Percentiles rank a stretch among this genome's conserved stretches.
Evolutionary conservation across 495 filamentous ascomycete species (phyloP).

Genomic region (Zalerion maritima): DNA sequence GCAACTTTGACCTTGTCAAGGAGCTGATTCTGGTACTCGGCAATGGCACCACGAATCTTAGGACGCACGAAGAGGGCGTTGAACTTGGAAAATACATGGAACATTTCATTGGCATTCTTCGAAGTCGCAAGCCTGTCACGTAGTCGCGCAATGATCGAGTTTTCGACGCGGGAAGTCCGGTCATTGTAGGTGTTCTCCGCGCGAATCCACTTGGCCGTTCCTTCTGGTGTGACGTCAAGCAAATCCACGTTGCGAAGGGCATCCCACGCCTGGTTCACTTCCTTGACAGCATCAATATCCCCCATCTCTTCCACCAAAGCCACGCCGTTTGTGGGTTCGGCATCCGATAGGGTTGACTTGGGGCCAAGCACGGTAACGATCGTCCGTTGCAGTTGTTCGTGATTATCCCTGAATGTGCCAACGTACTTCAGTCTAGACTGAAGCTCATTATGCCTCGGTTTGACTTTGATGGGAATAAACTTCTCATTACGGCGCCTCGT

Average conservation of each 20-base stretch:
- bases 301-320: slow-evolving; percentile 84
- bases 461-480: slow-evolving; percentile 96
- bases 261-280: slow-evolving; percentile 86
- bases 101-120: slow-evolving; percentile 97
- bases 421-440: slow-evolving; percentile 88
- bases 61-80: slow-evolving; percentile 95
- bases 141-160: slow-evolving; percentile 92
- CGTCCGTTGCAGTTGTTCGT: slow-evolving; percentile 91
- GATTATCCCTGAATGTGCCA: slow-evolving; percentile 81
- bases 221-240: slow-evolving; percentile 77
- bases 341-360: slow-evolving; percentile 36
- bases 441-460: slow-evolving; percentile 65
- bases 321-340: slow-evolving; percentile 40
- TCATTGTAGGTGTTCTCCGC: slow-evolving; percentile 95
- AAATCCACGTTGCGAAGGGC: slow-evolving; percentile 89
- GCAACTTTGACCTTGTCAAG: slow-evolving; percentile 95
- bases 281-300: slow-evolving; percentile 94
- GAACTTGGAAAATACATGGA: slow-evolving; percentile 98
- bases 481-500: slow-evolving; percentile 83
- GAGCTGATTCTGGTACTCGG: slow-evolving; percentile 91
- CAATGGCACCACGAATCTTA: slow-evolving; percentile 93
- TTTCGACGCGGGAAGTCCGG: slow-evolving; percentile 89
- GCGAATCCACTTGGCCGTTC: slow-evolving; percentile 77
- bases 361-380: slow-evolving; percentile 89
- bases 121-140: slow-evolving; percentile 88